These are phyloP conservation scores for Monosporascus sp. DNA, from an alignment of 2,329 filamentous ascomycete genomes.

Conservation along the genomic window DNA sequence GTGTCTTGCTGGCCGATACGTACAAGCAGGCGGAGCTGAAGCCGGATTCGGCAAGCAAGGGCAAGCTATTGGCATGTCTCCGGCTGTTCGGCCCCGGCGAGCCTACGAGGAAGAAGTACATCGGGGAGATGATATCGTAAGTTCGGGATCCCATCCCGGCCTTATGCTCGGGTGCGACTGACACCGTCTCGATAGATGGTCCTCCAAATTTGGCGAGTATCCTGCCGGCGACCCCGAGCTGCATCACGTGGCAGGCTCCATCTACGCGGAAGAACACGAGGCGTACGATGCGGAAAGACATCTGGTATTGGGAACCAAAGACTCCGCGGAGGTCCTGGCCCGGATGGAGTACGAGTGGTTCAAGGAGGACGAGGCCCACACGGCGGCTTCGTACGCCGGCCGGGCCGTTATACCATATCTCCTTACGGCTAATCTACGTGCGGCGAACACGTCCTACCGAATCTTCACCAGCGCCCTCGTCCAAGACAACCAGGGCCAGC, in stretches of 20 bases:
- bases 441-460: slow-evolving; percentile 76
- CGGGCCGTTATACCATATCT: slow-evolving; percentile 89
- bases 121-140: slow-evolving; percentile 75
- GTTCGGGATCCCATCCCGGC: slow-evolving; percentile 19
- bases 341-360: slow-evolving; percentile 94
- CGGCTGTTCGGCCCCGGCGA: slow-evolving; percentile 77
- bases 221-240: slow-evolving; percentile 91
- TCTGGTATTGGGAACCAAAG: slow-evolving; percentile 79
- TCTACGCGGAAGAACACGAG: slow-evolving; percentile 91
- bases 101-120: slow-evolving; percentile 88
- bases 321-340: slow-evolving; percentile 75
- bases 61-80: slow-evolving; percentile 70
- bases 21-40: slow-evolving; percentile 81
- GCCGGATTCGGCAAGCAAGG: slow-evolving; percentile 69
- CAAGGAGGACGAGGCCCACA: slow-evolving; percentile 78
- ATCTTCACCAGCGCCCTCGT: slow-evolving; percentile 66
- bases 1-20: slow-evolving; percentile 81
- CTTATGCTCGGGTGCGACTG: too few species aligned
- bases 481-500: slow-evolving; percentile 44
- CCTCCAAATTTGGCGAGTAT: slow-evolving; percentile 75
- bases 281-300: slow-evolving; percentile 91
- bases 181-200: slow-evolving; percentile 57
- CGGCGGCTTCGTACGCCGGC: slow-evolving; percentile 78
- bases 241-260: slow-evolving; percentile 81
- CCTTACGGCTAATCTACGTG: slow-evolving; percentile 81